These are phyloP conservation scores for Amoebophrya sp. DNA, from an alignment of 169 alveolate species.

Conservation along the genomic window DNA sequence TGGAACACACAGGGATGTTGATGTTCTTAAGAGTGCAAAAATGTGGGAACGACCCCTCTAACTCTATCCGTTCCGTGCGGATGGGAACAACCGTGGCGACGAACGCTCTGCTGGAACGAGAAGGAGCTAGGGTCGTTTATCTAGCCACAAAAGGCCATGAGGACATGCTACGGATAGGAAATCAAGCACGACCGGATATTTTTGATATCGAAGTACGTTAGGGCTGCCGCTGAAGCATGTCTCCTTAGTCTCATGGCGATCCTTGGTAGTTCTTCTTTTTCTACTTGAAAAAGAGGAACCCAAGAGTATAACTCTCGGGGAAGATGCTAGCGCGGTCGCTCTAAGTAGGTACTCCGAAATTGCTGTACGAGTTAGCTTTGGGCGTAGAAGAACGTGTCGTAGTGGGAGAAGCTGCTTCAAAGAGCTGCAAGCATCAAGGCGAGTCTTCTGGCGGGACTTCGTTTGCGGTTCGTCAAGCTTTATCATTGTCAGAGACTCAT, in stretches of 20 bases:
- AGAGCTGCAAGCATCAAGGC: too few relatives aligned
- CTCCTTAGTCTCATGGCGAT: neutral
- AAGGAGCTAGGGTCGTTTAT: conserved; percentile 62
- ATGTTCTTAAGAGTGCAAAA: neutral
- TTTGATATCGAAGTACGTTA: conserved; percentile 56
- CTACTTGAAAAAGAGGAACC: too few relatives aligned
- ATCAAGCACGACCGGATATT: conserved; percentile 65
- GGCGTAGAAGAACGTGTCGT: conserved; percentile 68
- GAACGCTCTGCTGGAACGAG: conserved; percentile 71
- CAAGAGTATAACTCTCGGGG: neutral
- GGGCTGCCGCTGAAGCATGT: too few relatives aligned
- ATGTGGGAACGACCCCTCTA: conserved; percentile 26
- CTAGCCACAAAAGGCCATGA: conserved; percentile 66
- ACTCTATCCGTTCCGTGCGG: conserved; percentile 52
- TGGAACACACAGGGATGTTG: too few relatives aligned
- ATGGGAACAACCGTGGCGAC: conserved; percentile 80
- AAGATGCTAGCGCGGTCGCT: neutral
- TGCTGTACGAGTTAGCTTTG: conserved; percentile 56
- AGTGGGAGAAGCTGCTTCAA: too few relatives aligned
- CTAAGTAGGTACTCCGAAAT: conserved; percentile 35
- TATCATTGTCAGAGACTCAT: too few relatives aligned
- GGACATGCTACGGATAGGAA: conserved; percentile 65
- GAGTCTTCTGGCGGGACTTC: too few relatives aligned
- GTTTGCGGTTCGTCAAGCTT: too few relatives aligned
- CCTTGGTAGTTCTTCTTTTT: neutral